Percentiles rank a stretch among this genome's conserved stretches.
Evolutionary conservation across 2,329 filamentous ascomycete genomes (phyloP).

Genomic region (Microdochium trichocladiopsis): DNA sequence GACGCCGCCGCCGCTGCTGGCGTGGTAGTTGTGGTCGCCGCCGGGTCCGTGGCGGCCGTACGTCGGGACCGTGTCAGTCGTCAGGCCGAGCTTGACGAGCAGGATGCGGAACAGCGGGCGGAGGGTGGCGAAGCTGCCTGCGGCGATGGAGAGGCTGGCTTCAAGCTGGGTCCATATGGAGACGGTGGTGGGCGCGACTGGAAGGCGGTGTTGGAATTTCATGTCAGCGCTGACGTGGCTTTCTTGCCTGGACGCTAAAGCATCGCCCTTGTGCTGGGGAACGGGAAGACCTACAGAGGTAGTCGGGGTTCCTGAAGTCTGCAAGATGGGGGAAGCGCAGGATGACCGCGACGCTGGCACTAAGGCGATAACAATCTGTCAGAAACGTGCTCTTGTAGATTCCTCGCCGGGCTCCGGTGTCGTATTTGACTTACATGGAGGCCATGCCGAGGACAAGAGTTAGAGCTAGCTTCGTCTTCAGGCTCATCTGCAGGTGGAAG

Average conservation of each 20-base stretch:
- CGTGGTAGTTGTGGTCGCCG: not conserved
- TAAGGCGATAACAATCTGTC: not conserved
- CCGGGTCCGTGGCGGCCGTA: not conserved
- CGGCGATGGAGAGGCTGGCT: constrained; percentile 24
- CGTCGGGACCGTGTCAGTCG: not conserved
- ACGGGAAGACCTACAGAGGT: not conserved
- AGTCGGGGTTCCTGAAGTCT: not conserved
- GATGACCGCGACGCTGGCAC: not conserved
- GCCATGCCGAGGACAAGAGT: constrained; percentile 40
- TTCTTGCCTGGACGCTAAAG: no score
- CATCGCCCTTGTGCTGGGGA: no score
- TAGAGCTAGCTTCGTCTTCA: constrained; percentile 36
- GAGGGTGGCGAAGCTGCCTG: constrained; percentile 21
- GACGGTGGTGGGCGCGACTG: constrained; percentile 6
- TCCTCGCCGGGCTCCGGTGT: no score
- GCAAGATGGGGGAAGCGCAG: not conserved
- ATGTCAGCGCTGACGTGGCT: no score
- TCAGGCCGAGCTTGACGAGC: not conserved
- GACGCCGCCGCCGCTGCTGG: not conserved
- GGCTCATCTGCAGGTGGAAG: constrained; percentile 41
- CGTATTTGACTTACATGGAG: constrained; percentile 40
- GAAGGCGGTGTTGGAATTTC: not conserved
- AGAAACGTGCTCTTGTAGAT: no score
- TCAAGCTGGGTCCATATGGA: constrained; percentile 23
- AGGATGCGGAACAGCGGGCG: constrained; percentile 17